These are phyloP conservation scores for Fusarium annulatum DNA, from an alignment of 2,329 filamentous ascomycete genomes.

Conservation along the genomic window DNA sequence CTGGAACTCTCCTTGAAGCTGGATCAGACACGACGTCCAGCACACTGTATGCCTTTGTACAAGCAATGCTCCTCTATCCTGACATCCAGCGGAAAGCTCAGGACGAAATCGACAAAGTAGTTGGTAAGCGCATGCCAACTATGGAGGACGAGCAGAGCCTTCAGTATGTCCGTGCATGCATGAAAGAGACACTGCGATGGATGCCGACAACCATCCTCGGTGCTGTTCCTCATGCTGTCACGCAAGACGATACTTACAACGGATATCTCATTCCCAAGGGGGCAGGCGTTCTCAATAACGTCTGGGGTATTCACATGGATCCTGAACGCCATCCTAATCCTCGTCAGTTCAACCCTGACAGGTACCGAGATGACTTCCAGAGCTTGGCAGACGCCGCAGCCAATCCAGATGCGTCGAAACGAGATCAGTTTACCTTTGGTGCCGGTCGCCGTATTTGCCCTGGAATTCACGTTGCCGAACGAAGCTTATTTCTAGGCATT, in stretches of 20 bases:
- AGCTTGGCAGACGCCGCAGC: conserved; percentile 23
- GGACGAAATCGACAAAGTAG: conserved; percentile 57
- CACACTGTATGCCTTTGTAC: conserved; percentile 50
- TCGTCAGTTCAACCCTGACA: conserved; percentile 48
- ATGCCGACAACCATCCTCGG: conserved; percentile 47
- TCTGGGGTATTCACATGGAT: conserved; percentile 66
- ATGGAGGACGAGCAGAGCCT: conserved; percentile 57
- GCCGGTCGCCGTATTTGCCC: conserved; percentile 31
- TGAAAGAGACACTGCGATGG: conserved; percentile 51
- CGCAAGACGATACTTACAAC: conserved; percentile 42
- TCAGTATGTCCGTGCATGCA: conserved; percentile 54
- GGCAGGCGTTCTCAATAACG: conserved; percentile 37
- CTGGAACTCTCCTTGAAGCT: conserved; percentile 42
- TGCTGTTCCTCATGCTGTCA: conserved; percentile 52
- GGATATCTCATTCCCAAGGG: conserved; percentile 46
- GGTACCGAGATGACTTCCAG: conserved; percentile 35
- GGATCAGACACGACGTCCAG: conserved; percentile 48
- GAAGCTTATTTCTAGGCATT: conserved; percentile 29
- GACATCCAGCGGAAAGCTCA: conserved; percentile 56
- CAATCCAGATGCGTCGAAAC: conserved; percentile 3
- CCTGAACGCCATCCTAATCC: conserved; percentile 69
- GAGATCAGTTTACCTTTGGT: conserved; percentile 32
- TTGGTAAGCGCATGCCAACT: conserved; percentile 54
- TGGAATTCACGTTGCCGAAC: conserved; percentile 30
- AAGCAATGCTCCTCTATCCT: conserved; percentile 59